phyloP scores from a whole-genome alignment of 257 asterid species.

The Solanum okadae region DNA sequence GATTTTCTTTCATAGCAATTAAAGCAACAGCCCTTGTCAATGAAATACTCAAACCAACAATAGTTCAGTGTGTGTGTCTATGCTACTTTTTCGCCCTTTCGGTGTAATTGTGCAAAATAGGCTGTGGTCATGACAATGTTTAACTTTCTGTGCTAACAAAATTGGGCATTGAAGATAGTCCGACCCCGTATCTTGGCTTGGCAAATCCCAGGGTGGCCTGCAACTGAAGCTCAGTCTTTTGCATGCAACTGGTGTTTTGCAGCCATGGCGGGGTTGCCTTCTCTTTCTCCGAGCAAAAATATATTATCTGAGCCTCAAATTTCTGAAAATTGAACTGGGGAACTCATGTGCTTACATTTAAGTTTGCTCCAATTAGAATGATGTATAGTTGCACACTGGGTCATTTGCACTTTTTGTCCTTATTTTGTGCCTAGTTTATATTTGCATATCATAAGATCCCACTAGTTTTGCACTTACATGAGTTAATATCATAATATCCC shows the following conservation, averaged over 20 bases:
- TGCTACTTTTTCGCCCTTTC: background rate
- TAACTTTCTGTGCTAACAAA: background rate
- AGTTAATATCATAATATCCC: background rate
- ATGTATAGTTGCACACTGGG: background rate
- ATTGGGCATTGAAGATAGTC: background rate
- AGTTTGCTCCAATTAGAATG: background rate
- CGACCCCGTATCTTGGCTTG: background rate
- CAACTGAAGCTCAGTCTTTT: background rate
- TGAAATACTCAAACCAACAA: background rate
- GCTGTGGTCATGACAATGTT: background rate
- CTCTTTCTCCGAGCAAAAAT: background rate
- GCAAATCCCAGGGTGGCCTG: background rate
- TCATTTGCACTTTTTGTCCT: background rate
- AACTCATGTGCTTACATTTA: background rate
- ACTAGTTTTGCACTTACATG: background rate
- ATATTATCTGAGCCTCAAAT: background rate
- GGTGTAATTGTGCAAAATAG: background rate
- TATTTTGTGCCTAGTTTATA: background rate
- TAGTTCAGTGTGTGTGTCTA: background rate
- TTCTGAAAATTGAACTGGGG: background rate
- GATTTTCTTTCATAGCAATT: background rate
- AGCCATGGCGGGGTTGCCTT: slow-evolving; percentile 9
- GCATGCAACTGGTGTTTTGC: slow-evolving; percentile 11
- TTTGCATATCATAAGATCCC: background rate
- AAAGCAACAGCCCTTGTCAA: background rate